phyloP scores from a whole-genome alignment of 2,329 filamentous ascomycete species.

The Leptodontidium sp. region DNA sequence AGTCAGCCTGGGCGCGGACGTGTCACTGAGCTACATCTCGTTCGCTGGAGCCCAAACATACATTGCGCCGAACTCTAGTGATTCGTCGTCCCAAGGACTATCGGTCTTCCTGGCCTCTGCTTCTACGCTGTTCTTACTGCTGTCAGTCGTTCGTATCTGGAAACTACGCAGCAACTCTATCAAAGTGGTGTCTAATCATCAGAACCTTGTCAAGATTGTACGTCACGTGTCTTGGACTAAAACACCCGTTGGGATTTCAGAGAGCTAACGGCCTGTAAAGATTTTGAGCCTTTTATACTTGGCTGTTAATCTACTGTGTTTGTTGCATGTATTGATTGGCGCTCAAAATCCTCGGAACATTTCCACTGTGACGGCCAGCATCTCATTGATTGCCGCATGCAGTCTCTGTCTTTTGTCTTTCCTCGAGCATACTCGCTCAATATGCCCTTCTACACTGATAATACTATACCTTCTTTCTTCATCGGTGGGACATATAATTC shows the following conservation, averaged over 20 bases:
- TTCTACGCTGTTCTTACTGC: not conserved
- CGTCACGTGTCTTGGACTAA: not conserved
- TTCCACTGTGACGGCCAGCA: not conserved
- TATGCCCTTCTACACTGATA: slow-evolving; percentile 1
- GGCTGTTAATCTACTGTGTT: not conserved
- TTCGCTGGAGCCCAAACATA: not conserved
- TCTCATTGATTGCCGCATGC: not conserved
- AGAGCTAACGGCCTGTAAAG: not conserved
- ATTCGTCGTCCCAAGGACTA: not conserved
- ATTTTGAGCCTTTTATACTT: not conserved
- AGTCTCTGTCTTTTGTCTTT: not conserved
- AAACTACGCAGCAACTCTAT: not conserved
- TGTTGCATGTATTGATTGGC: not conserved
- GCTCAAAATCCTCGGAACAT: not conserved
- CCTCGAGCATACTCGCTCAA: not conserved
- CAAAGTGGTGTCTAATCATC: not conserved
- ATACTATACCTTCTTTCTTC: not conserved
- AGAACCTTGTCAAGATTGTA: not conserved
- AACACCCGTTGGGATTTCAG: not conserved
- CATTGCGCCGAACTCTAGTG: not conserved
- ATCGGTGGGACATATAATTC: not conserved
- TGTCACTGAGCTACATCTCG: no score
- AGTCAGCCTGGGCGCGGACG: no score
- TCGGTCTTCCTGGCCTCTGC: not conserved
- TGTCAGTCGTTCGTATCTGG: not conserved